Conservation (phyloP, 805 yeast genomes). For the Pichia californica region DNA sequence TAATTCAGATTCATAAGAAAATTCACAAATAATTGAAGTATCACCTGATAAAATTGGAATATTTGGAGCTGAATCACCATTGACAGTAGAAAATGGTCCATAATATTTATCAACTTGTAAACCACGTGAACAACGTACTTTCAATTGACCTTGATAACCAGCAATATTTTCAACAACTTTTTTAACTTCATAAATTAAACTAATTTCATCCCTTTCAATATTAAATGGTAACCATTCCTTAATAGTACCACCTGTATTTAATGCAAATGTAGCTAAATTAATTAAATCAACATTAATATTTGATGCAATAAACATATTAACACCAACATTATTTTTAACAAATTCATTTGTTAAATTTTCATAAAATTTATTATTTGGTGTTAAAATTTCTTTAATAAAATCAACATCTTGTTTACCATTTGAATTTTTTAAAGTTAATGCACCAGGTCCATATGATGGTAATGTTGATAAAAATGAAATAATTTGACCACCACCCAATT, state of each 20-base stretch:
- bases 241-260: slow-evolving; percentile 64
- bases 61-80: slow-evolving; percentile 27
- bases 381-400: slow-evolving; percentile 41
- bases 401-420: slow-evolving; percentile 34
- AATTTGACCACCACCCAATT: slow-evolving; percentile 80
- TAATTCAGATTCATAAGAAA: slow-evolving; percentile 71
- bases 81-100: slow-evolving; percentile 44
- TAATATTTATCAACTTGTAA: slow-evolving; percentile 72
- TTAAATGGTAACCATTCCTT: slow-evolving; percentile 62
- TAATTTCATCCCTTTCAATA: slow-evolving; percentile 58
- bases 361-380: slow-evolving; percentile 58
- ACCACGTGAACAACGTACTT: slow-evolving; percentile 83
- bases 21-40: slow-evolving; percentile 62
- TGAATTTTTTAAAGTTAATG: slow-evolving; percentile 38
- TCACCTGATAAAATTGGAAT: slow-evolving; percentile 33
- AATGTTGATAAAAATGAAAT: slow-evolving; percentile 57
- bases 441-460: slow-evolving; percentile 82
- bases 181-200: slow-evolving; percentile 55
- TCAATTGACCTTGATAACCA: slow-evolving; percentile 79
- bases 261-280: slow-evolving; percentile 58
- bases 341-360: slow-evolving; percentile 51
- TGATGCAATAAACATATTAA: slow-evolving; percentile 70
- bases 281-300: slow-evolving; percentile 60
- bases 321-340: slow-evolving; percentile 54
- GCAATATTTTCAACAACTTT: slow-evolving; percentile 41